Base-by-base conservation (phyloP, 1,284 basidiomycete species). In the Fomitopsis palustris region DNA sequence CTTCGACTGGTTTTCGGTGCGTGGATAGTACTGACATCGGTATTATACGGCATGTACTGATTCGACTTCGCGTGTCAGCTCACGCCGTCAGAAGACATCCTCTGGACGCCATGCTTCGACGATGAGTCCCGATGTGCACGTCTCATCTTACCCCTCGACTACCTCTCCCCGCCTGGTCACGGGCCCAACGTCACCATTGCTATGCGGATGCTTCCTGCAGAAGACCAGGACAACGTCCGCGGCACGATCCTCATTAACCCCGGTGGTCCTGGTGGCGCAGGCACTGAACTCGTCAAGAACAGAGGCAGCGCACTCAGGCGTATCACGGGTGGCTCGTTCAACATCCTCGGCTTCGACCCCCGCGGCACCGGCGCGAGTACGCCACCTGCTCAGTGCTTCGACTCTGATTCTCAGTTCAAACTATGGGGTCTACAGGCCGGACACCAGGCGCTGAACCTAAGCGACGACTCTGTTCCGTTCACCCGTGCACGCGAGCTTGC, bases 271-370 rank as follows among this genome's bases (percentile, higher is more conserved):
- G 81, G 81, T 2, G 79, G 75, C 2, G 76, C 77, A 56, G 81
- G 81, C 14, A 75, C 81, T 4, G 64, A 72, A 4, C 38, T 74
- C 0, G 62, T 79, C 17, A 53, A 66, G 2, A 47, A 33, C 0
- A 14, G 33, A 0, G 81, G 77, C 0, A 56, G 65, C 4, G 49
- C 61, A 2, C 59, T 82, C 25, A 68, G 72, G 21, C 49, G 60
- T 0, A 61, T 81, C 38, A 52, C 82, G 17, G 81, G 81, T 8
- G 71, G 73, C 2, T 69, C 75, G 35, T 83, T 77, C 61, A 81
- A 83, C 61, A 62, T 82, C 12, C 73, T 84, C 3, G 75, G 79
- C 4, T 83, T 83, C 61, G 82, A 83, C 66, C 81, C 81, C 1
- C 67, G 65, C 27, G 65, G 65, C 9, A 62, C 54, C 0, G 64